Percentiles rank a stretch among this genome's conserved stretches.
phyloP scores from a whole-genome alignment of 306 rosid species.

The Cucumis hystrix region DNA sequence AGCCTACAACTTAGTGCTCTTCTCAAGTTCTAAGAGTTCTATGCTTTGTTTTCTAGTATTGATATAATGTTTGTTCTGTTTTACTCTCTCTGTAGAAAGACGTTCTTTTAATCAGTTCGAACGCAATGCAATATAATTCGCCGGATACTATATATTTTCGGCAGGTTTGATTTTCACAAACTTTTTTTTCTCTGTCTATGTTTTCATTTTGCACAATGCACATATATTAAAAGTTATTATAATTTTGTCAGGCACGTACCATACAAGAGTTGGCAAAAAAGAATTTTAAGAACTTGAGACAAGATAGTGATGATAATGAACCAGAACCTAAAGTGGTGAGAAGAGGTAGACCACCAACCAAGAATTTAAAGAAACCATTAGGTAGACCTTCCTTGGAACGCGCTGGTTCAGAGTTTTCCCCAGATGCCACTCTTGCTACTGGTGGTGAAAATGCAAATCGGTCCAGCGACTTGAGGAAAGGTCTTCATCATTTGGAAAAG shows the following conservation, averaged over 20 bases:
- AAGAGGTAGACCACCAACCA: conserved; percentile 65
- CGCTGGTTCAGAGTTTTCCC: conserved; percentile 30
- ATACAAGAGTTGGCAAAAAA: conserved; percentile 55
- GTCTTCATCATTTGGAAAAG: conserved; percentile 22
- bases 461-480: conserved; percentile 33
- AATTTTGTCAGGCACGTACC: conserved; percentile 43
- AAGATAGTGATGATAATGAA: conserved; percentile 51
- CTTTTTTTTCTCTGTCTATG: not conserved
- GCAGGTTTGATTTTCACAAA: conserved; percentile 33
- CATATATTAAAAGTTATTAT: not conserved
- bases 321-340: conserved; percentile 40
- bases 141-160: conserved; percentile 61
- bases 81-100: conserved; percentile 35
- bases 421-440: conserved; percentile 39
- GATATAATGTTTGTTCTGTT: not conserved
- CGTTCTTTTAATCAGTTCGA: conserved; percentile 41
- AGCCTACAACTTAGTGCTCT: not conserved
- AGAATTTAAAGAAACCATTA: conserved; percentile 31
- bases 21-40: not conserved
- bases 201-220: not conserved
- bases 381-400: conserved; percentile 37
- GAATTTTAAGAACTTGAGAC: conserved; percentile 50
- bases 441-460: conserved; percentile 32
- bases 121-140: conserved; percentile 69
- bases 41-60: conserved; percentile 1